Base-by-base conservation (phyloP, 331 rosid species). In the Dryas integrifolia region DNA sequence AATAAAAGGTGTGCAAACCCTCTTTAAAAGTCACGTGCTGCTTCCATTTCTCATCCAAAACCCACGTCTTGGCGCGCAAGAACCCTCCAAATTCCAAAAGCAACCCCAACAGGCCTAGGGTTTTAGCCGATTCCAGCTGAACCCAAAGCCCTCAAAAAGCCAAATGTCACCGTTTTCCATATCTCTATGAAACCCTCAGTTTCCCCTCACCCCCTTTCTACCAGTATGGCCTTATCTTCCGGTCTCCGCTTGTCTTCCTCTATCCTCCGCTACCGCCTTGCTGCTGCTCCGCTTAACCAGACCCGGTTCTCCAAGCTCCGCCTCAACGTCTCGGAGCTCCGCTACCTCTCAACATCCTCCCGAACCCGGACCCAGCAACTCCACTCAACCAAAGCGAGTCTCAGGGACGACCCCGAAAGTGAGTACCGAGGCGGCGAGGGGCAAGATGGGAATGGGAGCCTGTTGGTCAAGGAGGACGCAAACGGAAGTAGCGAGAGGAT, bases 171-270 rank as follows among this genome's bases (percentile, higher is more conserved):
- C 24, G 11, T 52, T 66, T 55, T 61, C 38, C 43, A 48, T 3
- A 11, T 41, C 46, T 35, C 65, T 59, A 51, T 64, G 67, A 46
- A 52, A 16, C 41, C 76, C 55, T 46, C 79, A 53, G 26, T 21
- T 10, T 64, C 67, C 52, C 26, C 38, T 61, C 67, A 58, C 51
- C 30, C 56, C 9, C 68, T 77, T 40, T 30, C 35, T 30, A 30
- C 35, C 2, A 35, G 46, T 46, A 94, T 94, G 98, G 83, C 96
- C 24, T 76, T 85, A 40, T 72, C 96, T 41, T 82, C 96, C 30
- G 83, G 87, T 5, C 85, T 89, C 61, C 86, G 96, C 30, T 62
- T 86, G 44, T 82, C 96, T 58, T 71, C 88, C 43, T 65, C 88
- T 24, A 7, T 85, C 69, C 83, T 91, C 83, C 81, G 92, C 61